Evolutionary conservation across 192 early-diverging fungal genomes (phyloP).

Genomic region (Backusella westeae): DNA sequence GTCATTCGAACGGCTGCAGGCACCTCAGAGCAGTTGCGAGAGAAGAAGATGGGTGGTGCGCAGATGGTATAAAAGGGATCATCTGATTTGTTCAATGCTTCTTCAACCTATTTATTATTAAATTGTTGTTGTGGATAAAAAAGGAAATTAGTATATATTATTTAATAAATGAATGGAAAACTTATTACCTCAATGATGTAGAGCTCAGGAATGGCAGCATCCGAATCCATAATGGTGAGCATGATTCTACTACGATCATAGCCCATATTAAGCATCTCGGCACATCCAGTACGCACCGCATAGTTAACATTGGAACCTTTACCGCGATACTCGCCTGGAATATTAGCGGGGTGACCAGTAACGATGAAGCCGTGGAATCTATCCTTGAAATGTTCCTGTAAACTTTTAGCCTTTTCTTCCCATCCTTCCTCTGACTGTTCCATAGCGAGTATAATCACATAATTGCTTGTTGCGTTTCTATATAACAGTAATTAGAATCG

Average conservation of each 20-base stretch:
- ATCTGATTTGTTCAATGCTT: constrained; percentile 31
- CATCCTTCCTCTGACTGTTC: constrained; percentile 59
- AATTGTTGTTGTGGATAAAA: not conserved
- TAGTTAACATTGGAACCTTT: constrained; percentile 73
- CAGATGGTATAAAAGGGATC: constrained; percentile 42
- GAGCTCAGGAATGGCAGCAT: constrained; percentile 75
- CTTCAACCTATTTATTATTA: constrained; percentile 27
- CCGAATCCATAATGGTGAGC: constrained; percentile 64
- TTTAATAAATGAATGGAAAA: not conserved
- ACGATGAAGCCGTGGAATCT: constrained; percentile 64
- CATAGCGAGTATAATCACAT: constrained; percentile 69
- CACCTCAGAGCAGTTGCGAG: constrained; percentile 63
- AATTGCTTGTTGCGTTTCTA: constrained; percentile 40
- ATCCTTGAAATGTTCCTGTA: constrained; percentile 51
- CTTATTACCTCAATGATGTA: constrained; percentile 49
- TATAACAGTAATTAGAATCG: not conserved
- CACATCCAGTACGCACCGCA: constrained; percentile 46
- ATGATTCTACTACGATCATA: constrained; percentile 56
- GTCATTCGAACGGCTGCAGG: constrained; percentile 68
- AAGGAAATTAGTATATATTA: not conserved
- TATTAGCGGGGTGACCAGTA: constrained; percentile 62
- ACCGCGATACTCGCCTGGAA: constrained; percentile 68
- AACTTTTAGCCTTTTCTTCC: constrained; percentile 49
- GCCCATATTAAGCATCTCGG: constrained; percentile 24
- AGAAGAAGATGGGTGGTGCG: constrained; percentile 51